Base-by-base conservation (phyloP, 306 rosid genomes). In the Hylodesmum podocarpum region DNA sequence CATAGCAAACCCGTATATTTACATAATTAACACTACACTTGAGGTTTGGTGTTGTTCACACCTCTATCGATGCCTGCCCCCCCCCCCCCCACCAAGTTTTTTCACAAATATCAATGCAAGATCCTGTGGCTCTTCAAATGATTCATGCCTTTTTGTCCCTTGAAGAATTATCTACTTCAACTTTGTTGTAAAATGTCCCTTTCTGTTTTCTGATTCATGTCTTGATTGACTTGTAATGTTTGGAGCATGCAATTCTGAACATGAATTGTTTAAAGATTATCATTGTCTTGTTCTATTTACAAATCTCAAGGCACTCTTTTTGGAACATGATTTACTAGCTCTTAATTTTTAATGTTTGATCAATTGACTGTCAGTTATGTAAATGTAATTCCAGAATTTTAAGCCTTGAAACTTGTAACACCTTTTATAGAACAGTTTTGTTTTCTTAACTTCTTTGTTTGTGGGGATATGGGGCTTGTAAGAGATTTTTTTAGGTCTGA, bases 121-220 rank as follows among this genome's bases (percentile, higher is more conserved):
- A 49, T 70, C 49, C 50, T 19, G 49, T 54, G 53, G 25, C 53
- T 14, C 1, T 59, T 22, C 18, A 58, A 50, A 29, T 59, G 43
- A 58, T 2, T 18, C 28, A 2, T 59, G 57, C 31, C 29, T 28
- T 28, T 72, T 53, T 51, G 5, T 53, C 15, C 3, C 25, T 40
- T 1, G 15, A 27, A 73, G 29, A 29, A 49, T 19, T 59, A 43
- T 29, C 55, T 53, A 34, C 37, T 71, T 18, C 16, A 51, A 55
- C 15, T 37, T 37, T 37, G 10, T 25, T 81, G 24, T 66, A 21
- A 55, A 57, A 3, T 57, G 44, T 34, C 36, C 13, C 47, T 7
- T 74, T 36, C 21, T 43, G 14, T 71, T 31, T 36, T 68, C 21
- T 54, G 75, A 66, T 68, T 66, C 25, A 64, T 36, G 34, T 36